These are phyloP conservation scores for Geotrichum histeridarum DNA, from an alignment of 1,139 yeast species.

Conservation along the genomic window DNA sequence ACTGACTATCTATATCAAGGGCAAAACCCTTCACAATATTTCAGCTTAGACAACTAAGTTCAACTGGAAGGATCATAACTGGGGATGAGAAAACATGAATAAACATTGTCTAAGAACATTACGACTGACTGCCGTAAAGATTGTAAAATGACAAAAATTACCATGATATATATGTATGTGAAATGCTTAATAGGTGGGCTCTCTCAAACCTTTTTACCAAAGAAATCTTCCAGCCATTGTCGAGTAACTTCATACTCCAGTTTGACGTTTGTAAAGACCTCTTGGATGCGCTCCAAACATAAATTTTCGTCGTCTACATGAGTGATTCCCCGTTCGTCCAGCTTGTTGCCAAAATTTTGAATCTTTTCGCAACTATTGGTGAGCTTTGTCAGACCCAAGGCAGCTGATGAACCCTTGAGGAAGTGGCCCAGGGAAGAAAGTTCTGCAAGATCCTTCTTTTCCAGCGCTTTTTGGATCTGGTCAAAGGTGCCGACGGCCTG, in stretches of 20 bases:
- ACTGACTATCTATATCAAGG: too few species aligned
- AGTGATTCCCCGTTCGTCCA: conserved; percentile 37
- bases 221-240: conserved; percentile 24
- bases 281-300: conserved; percentile 31
- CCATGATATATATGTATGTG: not conserved
- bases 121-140: not conserved
- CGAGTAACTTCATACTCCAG: conserved; percentile 36
- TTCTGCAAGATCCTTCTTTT: conserved; percentile 47
- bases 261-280: conserved; percentile 26
- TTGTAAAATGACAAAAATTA: not conserved
- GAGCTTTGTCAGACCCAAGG: conserved; percentile 76
- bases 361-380: conserved; percentile 87
- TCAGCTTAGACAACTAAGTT: too few species aligned
- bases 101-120: not conserved
- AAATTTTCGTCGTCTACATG: conserved; percentile 31
- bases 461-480: conserved; percentile 59
- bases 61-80: too few species aligned
- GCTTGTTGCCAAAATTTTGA: conserved; percentile 75
- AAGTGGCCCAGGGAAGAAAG: conserved; percentile 83
- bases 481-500: conserved; percentile 80
- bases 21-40: too few species aligned
- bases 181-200: not conserved
- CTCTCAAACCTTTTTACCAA: not conserved
- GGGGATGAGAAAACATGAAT: too few species aligned
- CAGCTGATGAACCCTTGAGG: conserved; percentile 92